phyloP scores from a whole-genome alignment of 2,329 filamentous ascomycete genomes.

The Neonectria coccinea region DNA sequence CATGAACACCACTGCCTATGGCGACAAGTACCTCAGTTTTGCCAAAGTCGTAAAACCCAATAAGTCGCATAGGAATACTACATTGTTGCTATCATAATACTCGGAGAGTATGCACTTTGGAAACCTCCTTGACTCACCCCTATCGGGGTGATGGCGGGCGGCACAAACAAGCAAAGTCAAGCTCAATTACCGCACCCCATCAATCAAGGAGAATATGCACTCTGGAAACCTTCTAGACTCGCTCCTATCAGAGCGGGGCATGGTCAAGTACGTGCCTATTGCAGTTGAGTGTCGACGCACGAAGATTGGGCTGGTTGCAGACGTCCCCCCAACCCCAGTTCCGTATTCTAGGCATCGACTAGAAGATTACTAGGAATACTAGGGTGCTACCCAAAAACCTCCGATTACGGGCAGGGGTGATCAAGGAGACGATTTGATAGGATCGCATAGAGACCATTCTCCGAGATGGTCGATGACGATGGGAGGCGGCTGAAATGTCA shows the following conservation, averaged over 20 bases:
- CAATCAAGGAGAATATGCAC: too few species aligned
- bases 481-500: background rate
- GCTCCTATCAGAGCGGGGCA: background rate
- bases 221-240: background rate
- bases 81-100: too few species aligned
- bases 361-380: background rate
- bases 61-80: too few species aligned
- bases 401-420: background rate
- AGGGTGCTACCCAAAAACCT: constrained; percentile 1
- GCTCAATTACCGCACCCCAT: too few species aligned
- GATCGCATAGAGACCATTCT: constrained; percentile 14
- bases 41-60: too few species aligned
- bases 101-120: too few species aligned
- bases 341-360: constrained; percentile 7
- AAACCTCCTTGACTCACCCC: background rate
- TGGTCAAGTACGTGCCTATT: background rate
- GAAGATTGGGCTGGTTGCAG: background rate
- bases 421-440: constrained; percentile 13
- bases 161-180: background rate
- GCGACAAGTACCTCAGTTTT: too few species aligned
- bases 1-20: background rate
- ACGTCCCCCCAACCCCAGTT: background rate
- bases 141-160: too few species aligned
- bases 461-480: background rate
- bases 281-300: background rate